Conservation (phyloP, 345 rosid genomes). For the Carallia brachiata region DNA sequence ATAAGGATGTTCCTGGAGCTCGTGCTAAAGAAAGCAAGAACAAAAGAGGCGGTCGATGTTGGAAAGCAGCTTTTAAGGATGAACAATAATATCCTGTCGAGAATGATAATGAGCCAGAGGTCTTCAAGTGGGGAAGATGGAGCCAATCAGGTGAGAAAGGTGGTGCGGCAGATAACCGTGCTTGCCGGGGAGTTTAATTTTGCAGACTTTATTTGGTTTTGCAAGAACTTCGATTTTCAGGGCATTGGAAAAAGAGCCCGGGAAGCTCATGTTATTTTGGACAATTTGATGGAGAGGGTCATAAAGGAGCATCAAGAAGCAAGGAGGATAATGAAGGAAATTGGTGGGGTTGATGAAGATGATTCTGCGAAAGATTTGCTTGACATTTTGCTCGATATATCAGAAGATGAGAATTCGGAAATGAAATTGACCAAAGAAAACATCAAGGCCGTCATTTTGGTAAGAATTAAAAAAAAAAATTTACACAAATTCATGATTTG, state of each 20-base stretch:
- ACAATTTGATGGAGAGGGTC: conserved; percentile 37
- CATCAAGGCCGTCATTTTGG: conserved; percentile 58
- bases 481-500: no score
- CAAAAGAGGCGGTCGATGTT: no score
- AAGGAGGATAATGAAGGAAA: conserved; percentile 26
- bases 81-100: no score
- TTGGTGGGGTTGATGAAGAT: conserved; percentile 1
- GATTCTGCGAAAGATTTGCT: conserved; percentile 40
- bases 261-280: conserved; percentile 34
- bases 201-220: conserved; percentile 52
- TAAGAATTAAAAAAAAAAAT: background rate
- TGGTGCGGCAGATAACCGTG: no score
- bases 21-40: no score
- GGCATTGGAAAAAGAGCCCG: conserved; percentile 39
- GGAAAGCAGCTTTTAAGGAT: no score
- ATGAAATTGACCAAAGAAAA: conserved; percentile 47
- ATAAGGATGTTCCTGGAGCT: no score
- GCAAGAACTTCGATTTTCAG: conserved; percentile 51
- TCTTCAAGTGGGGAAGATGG: no score
- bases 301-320: conserved; percentile 45
- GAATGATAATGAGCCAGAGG: no score
- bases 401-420: conserved; percentile 43
- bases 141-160: no score
- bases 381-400: conserved; percentile 39
- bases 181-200: conserved; percentile 32